Percentiles rank a stretch among this genome's conserved stretches.
phyloP scores from a whole-genome alignment of 345 rosid species.

The Acer campestre region DNA sequence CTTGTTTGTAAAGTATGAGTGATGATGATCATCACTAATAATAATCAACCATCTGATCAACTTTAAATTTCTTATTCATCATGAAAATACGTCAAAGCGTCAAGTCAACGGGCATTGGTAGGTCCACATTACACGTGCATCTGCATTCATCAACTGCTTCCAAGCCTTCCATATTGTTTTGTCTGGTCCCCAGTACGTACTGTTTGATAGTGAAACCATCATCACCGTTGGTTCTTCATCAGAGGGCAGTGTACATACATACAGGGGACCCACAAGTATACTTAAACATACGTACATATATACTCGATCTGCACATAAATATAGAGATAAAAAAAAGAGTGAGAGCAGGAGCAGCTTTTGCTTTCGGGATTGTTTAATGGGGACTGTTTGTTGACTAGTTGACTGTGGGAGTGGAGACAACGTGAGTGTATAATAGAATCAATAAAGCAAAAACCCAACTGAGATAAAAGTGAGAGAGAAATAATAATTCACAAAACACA shows the following conservation, averaged over 20 bases:
- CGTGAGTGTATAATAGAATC: conserved; percentile 33
- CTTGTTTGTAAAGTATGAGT: neutral
- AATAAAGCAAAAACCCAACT: conserved; percentile 36
- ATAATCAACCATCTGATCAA: conserved; percentile 23
- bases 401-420: conserved; percentile 48
- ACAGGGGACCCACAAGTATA: conserved; percentile 3
- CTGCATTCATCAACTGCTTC: conserved; percentile 29
- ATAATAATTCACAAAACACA: conserved; percentile 31
- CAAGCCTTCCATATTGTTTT: neutral
- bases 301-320: too few relatives aligned
- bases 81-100: conserved; percentile 9
- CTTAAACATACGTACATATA: neutral
- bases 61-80: conserved; percentile 26
- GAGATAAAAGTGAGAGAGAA: conserved; percentile 5
- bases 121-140: conserved; percentile 50
- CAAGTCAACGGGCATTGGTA: conserved; percentile 35
- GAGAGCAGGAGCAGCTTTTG: conserved; percentile 45
- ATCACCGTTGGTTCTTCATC: conserved; percentile 16
- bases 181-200: neutral
- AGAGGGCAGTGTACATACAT: neutral
- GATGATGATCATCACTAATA: too few relatives aligned
- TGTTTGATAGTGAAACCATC: neutral
- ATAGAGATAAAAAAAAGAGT: neutral
- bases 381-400: conserved; percentile 44
- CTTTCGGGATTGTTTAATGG: conserved; percentile 48